Conservation (phyloP, 129 eudicot genomes). For the Escallonia rubra region DNA sequence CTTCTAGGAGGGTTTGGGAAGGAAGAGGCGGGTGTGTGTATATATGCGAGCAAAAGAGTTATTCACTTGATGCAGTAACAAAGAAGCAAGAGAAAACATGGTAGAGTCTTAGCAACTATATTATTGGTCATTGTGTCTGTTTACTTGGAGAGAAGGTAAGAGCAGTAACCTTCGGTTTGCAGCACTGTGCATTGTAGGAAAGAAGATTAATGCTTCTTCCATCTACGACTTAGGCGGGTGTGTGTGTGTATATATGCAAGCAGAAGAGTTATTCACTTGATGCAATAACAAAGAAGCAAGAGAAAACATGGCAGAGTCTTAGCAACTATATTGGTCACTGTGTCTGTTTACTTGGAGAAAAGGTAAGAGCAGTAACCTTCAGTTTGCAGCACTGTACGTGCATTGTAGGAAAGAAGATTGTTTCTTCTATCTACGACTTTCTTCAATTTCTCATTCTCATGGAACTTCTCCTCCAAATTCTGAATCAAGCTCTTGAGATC, state of each 20-base stretch:
- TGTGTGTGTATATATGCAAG: too few species aligned
- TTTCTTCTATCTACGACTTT: slow-evolving; percentile 52
- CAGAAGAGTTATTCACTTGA: too few species aligned
- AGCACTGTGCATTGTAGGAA: slow-evolving; percentile 68
- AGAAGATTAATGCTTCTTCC: slow-evolving; percentile 40
- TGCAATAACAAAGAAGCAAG: too few species aligned
- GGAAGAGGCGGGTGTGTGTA: too few species aligned
- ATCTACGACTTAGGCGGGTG: slow-evolving; percentile 54
- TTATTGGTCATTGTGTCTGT: too few species aligned
- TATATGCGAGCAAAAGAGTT: too few species aligned
- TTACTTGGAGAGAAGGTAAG: neutral
- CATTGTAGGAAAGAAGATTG: slow-evolving; percentile 47
- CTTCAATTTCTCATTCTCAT: slow-evolving; percentile 59
- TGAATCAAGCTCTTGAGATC: slow-evolving; percentile 67
- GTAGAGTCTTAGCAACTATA: too few species aligned
- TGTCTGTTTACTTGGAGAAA: neutral
- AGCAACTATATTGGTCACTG: too few species aligned
- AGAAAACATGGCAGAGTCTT: too few species aligned
- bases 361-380: slow-evolving; percentile 39
- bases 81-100: too few species aligned
- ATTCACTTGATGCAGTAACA: too few species aligned
- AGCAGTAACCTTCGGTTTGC: slow-evolving; percentile 68
- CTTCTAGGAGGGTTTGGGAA: too few species aligned
- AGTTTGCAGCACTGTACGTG: slow-evolving; percentile 82
- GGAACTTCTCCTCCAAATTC: slow-evolving; percentile 37